Percentiles rank a stretch among this genome's conserved stretches.
These are phyloP conservation scores for Xerocomellus intermedius DNA, from an alignment of 768 basidiomycete species.

Conservation along the genomic window DNA sequence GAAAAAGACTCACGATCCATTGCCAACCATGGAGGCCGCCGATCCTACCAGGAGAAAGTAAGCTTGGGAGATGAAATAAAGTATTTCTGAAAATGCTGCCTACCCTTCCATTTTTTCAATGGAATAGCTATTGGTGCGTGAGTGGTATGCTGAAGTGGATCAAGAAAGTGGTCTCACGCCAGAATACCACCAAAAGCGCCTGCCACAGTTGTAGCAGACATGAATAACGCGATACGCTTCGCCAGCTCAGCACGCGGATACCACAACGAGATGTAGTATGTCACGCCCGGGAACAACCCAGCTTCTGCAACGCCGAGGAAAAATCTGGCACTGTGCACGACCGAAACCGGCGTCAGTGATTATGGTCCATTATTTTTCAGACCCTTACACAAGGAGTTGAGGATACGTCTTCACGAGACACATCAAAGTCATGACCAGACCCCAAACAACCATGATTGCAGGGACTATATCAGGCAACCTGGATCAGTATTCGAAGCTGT, in stretches of 20 bases:
- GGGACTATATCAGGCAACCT: slow-evolving; percentile 31
- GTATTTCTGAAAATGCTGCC: slow-evolving; percentile 12
- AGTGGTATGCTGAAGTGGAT: not conserved
- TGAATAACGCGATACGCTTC: slow-evolving; percentile 55
- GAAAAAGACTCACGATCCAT: slow-evolving; percentile 33
- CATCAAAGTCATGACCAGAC: slow-evolving; percentile 37
- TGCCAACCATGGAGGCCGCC: slow-evolving; percentile 37
- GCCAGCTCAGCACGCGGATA: slow-evolving; percentile 57
- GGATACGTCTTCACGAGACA: slow-evolving; percentile 35
- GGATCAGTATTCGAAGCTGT: slow-evolving; percentile 3
- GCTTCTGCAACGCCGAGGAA: slow-evolving; percentile 48
- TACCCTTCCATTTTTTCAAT: slow-evolving; percentile 36
- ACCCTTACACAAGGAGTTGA: slow-evolving; percentile 30
- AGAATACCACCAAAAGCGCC: slow-evolving; percentile 48
- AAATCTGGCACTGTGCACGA: slow-evolving; percentile 31
- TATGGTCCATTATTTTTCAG: not conserved
- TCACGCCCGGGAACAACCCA: slow-evolving; percentile 41
- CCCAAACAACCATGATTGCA: slow-evolving; percentile 38
- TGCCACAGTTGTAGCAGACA: slow-evolving; percentile 54
- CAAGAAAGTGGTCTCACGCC: slow-evolving; percentile 36
- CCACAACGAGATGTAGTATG: slow-evolving; percentile 52
- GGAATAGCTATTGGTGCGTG: slow-evolving; percentile 29
- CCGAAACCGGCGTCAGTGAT: slow-evolving; percentile 1
- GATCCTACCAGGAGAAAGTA: slow-evolving; percentile 13
- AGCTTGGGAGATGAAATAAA: not conserved